Percentiles rank a stretch among this genome's conserved stretches.
These are phyloP conservation scores for Colletotrichum navitas DNA, from an alignment of 2,329 filamentous ascomycete genomes.

Conservation along the genomic window DNA sequence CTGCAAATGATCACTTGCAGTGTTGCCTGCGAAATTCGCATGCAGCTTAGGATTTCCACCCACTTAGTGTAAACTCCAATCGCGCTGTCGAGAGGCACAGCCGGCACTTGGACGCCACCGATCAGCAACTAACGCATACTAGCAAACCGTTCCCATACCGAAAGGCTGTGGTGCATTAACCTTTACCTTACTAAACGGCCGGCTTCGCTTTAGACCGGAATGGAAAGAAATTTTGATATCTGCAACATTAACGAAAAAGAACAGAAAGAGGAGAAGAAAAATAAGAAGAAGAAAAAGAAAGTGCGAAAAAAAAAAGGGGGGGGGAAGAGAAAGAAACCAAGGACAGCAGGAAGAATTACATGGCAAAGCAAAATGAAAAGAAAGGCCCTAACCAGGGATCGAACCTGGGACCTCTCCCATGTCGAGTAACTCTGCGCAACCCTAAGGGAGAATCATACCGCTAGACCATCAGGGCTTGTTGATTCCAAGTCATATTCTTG, in stretches of 20 bases:
- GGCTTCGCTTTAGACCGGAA: not conserved
- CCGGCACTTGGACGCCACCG: not conserved
- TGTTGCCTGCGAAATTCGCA: not conserved
- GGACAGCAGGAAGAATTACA: not conserved
- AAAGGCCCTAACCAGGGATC: constrained; percentile 38
- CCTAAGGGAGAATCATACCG: constrained; percentile 42
- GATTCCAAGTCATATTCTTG: not conserved
- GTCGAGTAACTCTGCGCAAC: not conserved
- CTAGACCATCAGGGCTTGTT: constrained; percentile 38
- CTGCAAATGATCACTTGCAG: not conserved
- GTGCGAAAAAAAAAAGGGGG: no score
- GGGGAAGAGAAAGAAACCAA: no score
- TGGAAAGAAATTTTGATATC: not conserved
- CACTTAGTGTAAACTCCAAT: not conserved
- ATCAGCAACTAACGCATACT: not conserved
- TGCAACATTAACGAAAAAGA: no score
- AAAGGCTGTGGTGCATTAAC: not conserved
- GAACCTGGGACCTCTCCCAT: constrained; percentile 41
- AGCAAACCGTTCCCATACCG: no score
- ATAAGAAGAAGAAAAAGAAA: no score
- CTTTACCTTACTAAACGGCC: not conserved
- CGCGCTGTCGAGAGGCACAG: not conserved
- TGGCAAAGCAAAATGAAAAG: no score
- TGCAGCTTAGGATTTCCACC: not conserved
- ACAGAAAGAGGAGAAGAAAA: no score